Percentiles rank a stretch among this genome's conserved stretches.
Conservation (phyloP, 768 basidiomycete species). For the Suillus ampliporus region DNA sequence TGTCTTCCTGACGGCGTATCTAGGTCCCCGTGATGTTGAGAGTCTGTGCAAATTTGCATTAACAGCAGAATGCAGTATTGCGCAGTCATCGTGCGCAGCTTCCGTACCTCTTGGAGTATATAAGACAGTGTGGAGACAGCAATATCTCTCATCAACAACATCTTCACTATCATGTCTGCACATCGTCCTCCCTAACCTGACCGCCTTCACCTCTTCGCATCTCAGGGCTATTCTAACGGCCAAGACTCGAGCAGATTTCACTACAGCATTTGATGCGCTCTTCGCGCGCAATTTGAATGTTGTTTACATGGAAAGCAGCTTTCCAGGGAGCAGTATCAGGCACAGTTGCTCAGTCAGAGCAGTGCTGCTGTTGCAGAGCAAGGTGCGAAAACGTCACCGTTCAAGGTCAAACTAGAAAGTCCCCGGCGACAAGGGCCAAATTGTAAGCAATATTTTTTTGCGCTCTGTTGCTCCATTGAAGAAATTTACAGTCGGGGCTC, state of each 20-base stretch:
- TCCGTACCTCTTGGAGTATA: not conserved
- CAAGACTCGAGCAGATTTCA: slow-evolving; percentile 40
- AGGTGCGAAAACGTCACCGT: slow-evolving; percentile 27
- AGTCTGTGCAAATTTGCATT: not conserved
- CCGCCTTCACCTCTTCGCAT: slow-evolving; percentile 46
- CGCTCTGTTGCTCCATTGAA: not conserved
- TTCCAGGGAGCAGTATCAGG: slow-evolving; percentile 47
- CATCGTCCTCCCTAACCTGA: slow-evolving; percentile 48
- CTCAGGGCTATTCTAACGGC: slow-evolving; percentile 46
- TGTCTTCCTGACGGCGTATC: not conserved
- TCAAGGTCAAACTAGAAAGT: slow-evolving; percentile 34
- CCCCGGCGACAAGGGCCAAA: slow-evolving; percentile 29
- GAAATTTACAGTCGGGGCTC: slow-evolving; percentile 28
- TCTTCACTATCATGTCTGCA: slow-evolving; percentile 21
- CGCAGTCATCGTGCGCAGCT: not conserved
- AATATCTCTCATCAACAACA: not conserved
- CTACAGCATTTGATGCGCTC: slow-evolving; percentile 46
- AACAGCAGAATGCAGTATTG: not conserved
- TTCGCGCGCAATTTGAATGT: slow-evolving; percentile 42
- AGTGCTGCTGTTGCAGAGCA: slow-evolving; percentile 23
- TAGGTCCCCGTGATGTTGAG: slow-evolving; percentile 3
- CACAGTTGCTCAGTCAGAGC: slow-evolving; percentile 38
- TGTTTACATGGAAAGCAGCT: slow-evolving; percentile 45
- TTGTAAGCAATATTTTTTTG: slow-evolving; percentile 25
- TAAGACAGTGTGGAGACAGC: not conserved